Base-by-base conservation (phyloP, 1,284 basidiomycete genomes). In the Heterobasidion parviporum region DNA sequence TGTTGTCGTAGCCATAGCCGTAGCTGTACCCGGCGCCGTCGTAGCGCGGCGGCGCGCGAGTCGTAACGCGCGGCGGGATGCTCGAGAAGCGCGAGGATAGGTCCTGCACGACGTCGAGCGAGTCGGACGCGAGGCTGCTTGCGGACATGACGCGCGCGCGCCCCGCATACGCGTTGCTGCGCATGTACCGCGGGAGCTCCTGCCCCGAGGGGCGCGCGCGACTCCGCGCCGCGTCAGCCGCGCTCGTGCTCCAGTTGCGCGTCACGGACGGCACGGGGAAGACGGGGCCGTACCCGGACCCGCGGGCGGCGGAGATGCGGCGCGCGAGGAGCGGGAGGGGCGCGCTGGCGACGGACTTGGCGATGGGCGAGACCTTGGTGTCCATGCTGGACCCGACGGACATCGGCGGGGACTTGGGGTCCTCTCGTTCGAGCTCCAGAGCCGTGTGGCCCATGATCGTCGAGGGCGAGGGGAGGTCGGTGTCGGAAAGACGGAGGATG, bases 401-500 rank as follows among this genome's bases (percentile, higher is more conserved):
- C 38, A n/a, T 12, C n/a, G 26, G 26, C 26, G 26, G 26, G 26
- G 26, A 26, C 26, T 26, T 26, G 26, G 26, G 26, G 5, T 26
- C 26, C 26, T 26, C 26, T 26, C 26, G 26, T 26, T 26, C 26
- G 26, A 26, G 38, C 38, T 10, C 38, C 38, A 41, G n/a, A 12
- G 38, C 38, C 38, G 50, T 36, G 33, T 38, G n/a, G 14, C 18
- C 50, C 18, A 34, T n/a, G n/a, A 35, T 34, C 36, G 52, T 35
- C 16, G 16, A 16, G 9, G 54, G 54, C n/a, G 47, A 18, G 10
- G 48, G 43, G 45, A 54, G 34, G 41, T 20, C 41, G 44, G 26
- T 47, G 75, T 72, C 38, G 83, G 86, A 87, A 59, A 88, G 80
- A 18, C 83, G 79, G 61, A 89, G 72, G 50, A 81, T 71, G 33